Conservation (phyloP, 2,329 filamentous ascomycete species). For the Pseudonectria buxi region DNA sequence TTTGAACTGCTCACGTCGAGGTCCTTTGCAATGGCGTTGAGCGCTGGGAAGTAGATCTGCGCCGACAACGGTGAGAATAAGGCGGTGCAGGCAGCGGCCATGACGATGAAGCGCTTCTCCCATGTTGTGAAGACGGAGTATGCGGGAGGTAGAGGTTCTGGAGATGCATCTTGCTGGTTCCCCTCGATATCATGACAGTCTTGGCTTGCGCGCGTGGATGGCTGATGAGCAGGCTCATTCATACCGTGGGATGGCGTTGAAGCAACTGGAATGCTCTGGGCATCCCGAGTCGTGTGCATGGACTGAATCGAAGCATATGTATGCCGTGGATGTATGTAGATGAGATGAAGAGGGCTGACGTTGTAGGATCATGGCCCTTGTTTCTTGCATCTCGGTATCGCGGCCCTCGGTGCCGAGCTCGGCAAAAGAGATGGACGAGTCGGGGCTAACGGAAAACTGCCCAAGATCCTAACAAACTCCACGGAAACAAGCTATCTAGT, state of each 20-base stretch:
- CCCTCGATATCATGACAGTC: conserved; percentile 4
- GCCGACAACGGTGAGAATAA: conserved; percentile 41
- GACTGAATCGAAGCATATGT: no score
- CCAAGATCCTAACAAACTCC: no score
- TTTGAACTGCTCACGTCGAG: conserved; percentile 34
- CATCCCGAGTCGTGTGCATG: no score
- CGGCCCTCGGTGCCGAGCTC: conserved; percentile 10
- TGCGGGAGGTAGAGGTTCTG: conserved; percentile 8
- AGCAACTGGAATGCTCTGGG: no score
- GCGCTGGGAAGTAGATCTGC: conserved; percentile 49
- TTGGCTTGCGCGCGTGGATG: not conserved
- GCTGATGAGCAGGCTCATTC: no score
- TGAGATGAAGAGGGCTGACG: no score
- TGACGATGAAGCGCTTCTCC: conserved; percentile 35
- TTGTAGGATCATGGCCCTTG: no score
- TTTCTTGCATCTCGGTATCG: not conserved
- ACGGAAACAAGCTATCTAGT: no score
- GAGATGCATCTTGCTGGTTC: conserved; percentile 5
- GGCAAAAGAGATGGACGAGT: no score
- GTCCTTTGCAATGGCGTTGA: conserved; percentile 41
- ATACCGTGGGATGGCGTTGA: no score
- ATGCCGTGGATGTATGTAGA: no score
- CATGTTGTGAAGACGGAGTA: conserved; percentile 34
- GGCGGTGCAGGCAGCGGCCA: conserved; percentile 31
- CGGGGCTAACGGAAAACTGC: no score